Base-by-base conservation (phyloP, 2,329 filamentous ascomycete species). In the Aspergillus unguis region DNA sequence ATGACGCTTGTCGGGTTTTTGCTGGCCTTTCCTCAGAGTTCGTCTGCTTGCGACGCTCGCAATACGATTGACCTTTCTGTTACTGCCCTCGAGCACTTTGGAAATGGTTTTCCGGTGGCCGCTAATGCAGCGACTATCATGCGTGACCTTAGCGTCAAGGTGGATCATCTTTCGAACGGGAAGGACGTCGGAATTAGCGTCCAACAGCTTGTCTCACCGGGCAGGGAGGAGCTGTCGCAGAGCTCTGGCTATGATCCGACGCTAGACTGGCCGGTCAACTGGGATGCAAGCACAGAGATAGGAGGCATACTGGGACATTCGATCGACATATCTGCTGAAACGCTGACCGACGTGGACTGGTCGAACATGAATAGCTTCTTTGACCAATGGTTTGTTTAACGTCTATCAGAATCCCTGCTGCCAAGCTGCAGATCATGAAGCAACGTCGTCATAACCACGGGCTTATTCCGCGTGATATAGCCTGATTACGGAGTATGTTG, bases 1-100 rank as follows among this genome's bases (percentile, higher is more conserved):
- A 56, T 77, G 17, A 68, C 71, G 2, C 61, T 76, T 2, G 52
- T 76, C 6, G 75, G 74, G 5, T 78, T 38, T 23, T 3, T 38
- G 4, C 36, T 25, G 5, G 32, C 28, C 0, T 38, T 32, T 8
- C 32, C 48, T 4, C 40, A 5, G 32, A 44, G 32, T n/a, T 6
- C 32, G 11, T 28, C 17, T 17, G n/a, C 32, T 4, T 8, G 31
- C 23, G 26, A 10, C n/a, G 32, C 40, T 6, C 40, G 32, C 5
- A 6, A 6, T 4, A 37, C 33, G 0, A 38, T 43, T 26, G 29
- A 38, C 41, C 48, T 44, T 6, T 50, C 41, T 5, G 40, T 44
- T 8, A n/a, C 44, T 10, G 33, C 26, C 6, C 37, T 46, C n/a
- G 44, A 46, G 10, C 25, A 37, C 25, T 37, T 46, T 26, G 44